phyloP scores from a whole-genome alignment of 140 eudicot species.

The Ambrosia hybrid region DNA sequence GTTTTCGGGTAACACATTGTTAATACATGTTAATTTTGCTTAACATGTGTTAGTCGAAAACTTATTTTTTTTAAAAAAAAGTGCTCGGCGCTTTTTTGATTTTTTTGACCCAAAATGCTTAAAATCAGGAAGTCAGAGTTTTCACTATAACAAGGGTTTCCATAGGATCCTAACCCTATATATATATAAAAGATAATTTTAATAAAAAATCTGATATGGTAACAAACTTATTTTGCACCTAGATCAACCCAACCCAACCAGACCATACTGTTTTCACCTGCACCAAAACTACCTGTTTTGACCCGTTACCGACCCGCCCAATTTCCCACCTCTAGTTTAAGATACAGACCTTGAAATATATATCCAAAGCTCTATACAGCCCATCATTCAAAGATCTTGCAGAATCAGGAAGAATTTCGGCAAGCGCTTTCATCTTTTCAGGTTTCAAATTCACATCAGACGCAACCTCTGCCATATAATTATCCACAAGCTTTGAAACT shows the following conservation, averaged over 20 bases:
- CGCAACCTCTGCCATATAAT: conserved; percentile 90
- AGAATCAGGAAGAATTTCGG: conserved; percentile 82
- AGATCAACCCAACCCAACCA: conserved; percentile 18
- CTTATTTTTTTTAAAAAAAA: too few relatives aligned
- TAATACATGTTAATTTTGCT: too few relatives aligned
- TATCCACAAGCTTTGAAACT: conserved; percentile 81
- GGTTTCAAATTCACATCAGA: conserved; percentile 90
- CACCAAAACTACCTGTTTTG: not conserved
- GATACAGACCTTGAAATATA: conserved; percentile 74
- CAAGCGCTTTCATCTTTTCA: conserved; percentile 66
- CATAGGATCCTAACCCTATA: too few relatives aligned
- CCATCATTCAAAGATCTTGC: conserved; percentile 94
- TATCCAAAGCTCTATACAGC: conserved; percentile 81
- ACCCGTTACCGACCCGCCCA: not conserved
- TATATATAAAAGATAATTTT: too few relatives aligned
- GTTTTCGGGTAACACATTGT: too few relatives aligned
- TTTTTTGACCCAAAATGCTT: too few relatives aligned
- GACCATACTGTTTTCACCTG: not conserved
- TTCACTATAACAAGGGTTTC: too few relatives aligned
- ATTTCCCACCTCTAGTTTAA: not conserved
- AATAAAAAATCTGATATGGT: conserved; percentile 1
- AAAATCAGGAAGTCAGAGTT: too few relatives aligned
- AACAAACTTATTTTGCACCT: conserved; percentile 7
- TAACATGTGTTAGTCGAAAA: too few relatives aligned
- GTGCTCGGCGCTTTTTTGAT: too few relatives aligned